phyloP scores from a whole-genome alignment of 2,329 filamentous ascomycete genomes.

The Pseudopyrenochaeta lycopersici region DNA sequence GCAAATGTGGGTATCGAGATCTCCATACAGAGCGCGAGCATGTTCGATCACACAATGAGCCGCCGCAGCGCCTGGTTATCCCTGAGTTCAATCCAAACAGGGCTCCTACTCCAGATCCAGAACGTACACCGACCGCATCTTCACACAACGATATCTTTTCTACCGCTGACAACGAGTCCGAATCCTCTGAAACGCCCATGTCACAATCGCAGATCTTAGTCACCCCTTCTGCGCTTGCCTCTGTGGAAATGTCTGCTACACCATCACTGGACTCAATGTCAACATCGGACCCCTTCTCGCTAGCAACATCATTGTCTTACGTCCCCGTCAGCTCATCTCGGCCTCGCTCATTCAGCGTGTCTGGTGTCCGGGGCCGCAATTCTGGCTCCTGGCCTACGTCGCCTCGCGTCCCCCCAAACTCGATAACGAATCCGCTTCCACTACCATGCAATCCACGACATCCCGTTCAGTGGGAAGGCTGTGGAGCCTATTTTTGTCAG shows the following conservation, averaged over 20 bases:
- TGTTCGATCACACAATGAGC: constrained; percentile 45
- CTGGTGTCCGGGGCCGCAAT: constrained; percentile 46
- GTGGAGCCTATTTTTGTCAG: constrained; percentile 54
- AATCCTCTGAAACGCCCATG: constrained; percentile 39
- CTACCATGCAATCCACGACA: constrained; percentile 51
- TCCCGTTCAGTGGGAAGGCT: constrained; percentile 55
- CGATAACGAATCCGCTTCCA: constrained; percentile 45
- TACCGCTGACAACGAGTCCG: constrained; percentile 35
- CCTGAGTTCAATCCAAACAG: constrained; percentile 48
- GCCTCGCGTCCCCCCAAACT: constrained; percentile 32
- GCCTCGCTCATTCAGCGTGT: constrained; percentile 49
- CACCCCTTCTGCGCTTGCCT: constrained; percentile 25
- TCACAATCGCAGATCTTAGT: constrained; percentile 48
- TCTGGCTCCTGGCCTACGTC: constrained; percentile 37
- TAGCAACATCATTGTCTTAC: constrained; percentile 35
- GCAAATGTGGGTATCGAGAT: constrained; percentile 66
- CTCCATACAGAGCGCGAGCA: constrained; percentile 59
- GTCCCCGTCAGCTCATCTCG: constrained; percentile 45
- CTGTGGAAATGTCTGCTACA: constrained; percentile 41
- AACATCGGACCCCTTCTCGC: constrained; percentile 33
- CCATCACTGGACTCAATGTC: constrained; percentile 36
- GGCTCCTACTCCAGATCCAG: constrained; percentile 28
- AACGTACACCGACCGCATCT: constrained; percentile 35
- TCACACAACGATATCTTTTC: constrained; percentile 33
- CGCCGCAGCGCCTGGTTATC: constrained; percentile 43